Percentiles rank a stretch among this genome's conserved stretches.
phyloP scores from a whole-genome alignment of 805 yeast genomes.

The Suhomyces prunicola region DNA sequence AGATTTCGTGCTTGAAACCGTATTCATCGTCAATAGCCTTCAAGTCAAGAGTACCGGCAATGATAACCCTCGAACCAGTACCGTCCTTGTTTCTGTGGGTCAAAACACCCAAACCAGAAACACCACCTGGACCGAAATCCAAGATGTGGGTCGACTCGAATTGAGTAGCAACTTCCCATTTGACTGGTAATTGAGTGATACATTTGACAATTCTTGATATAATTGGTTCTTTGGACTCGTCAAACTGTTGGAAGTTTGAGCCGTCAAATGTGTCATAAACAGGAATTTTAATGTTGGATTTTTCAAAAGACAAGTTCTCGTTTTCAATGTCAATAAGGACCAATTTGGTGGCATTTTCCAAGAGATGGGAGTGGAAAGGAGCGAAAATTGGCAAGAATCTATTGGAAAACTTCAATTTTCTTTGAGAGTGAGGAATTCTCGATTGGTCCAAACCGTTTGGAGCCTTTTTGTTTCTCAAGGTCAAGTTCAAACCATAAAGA shows the following conservation, averaged over 20 bases:
- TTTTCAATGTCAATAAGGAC: constrained; percentile 58
- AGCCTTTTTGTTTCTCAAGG: constrained; percentile 91
- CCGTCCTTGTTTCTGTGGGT: constrained; percentile 99
- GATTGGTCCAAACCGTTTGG: constrained; percentile 93
- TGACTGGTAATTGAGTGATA: constrained; percentile 84
- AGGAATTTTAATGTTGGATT: constrained; percentile 67
- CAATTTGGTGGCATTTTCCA: constrained; percentile 64
- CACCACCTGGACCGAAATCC: constrained; percentile 99
- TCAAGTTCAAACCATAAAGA: constrained; percentile 87
- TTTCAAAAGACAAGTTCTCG: constrained; percentile 55
- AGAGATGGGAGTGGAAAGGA: constrained; percentile 93
- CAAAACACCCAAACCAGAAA: constrained; percentile 91
- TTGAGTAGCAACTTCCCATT: constrained; percentile 90
- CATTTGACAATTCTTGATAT: constrained; percentile 71
- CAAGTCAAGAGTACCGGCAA: constrained; percentile 86
- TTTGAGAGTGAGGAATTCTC: constrained; percentile 87
- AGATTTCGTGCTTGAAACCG: constrained; percentile 94
- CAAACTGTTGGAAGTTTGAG: constrained; percentile 58
- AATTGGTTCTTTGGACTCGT: constrained; percentile 45
- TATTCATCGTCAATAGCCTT: constrained; percentile 69
- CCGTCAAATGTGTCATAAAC: constrained; percentile 91
- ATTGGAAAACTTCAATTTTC: constrained; percentile 90
- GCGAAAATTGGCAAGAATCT: constrained; percentile 93
- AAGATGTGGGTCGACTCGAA: constrained; percentile 82
- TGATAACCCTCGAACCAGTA: constrained; percentile 90